Evolutionary conservation across 345 rosid genomes (phyloP), one percentile per base, ranked within the genome.

Genomic region (Pseudoturritis turrita): DNA sequence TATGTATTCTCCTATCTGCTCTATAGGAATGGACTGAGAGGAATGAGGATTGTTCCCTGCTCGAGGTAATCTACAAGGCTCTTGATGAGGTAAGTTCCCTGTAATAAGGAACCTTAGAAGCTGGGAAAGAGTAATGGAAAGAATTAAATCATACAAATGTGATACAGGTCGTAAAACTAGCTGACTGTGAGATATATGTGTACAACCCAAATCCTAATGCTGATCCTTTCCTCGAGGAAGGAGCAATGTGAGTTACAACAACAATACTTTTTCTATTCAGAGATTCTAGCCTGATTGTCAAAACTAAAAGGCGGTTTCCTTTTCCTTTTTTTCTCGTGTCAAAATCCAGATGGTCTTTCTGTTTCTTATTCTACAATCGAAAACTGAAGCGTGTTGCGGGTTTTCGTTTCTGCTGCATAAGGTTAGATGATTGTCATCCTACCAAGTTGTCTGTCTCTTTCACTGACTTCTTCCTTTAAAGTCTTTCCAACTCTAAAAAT

Each of bases 331-430:
- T 28, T 4, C 19, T 45, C n/a, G 65, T 26, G 45, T 52, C 57
- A 62, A 54, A 33, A 52, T 62, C 39, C 89, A 93, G 98, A 81
- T 93, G 98, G 98, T 88, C 96, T 19, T 94, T 94, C 84, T 83
- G 78, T 77, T 94, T 89, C 92, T 87, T 94, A 76, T 89, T 93
- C 86, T 93, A 93, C 80, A 93, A 93, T 66, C 80, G 97, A 39
- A 94, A 94, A 78, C 88, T 81, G 72, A 91, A 89, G 87, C 92
- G 97, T 10, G 91, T 94, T 10, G 93, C 86, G 35, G 86, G 93
- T 68, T 83, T 87, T 71, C 89, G 83, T n/a, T 88, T 86, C 82
- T 79, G 86, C 81, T 91, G 98, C 76, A 23, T 84, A 63, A 91
- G 97, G 97, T 94, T 59, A 50, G 91, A 72, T 37, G 40, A 28